Conservation (phyloP, 164 flowering plant species). For the Santalum album region DNA sequence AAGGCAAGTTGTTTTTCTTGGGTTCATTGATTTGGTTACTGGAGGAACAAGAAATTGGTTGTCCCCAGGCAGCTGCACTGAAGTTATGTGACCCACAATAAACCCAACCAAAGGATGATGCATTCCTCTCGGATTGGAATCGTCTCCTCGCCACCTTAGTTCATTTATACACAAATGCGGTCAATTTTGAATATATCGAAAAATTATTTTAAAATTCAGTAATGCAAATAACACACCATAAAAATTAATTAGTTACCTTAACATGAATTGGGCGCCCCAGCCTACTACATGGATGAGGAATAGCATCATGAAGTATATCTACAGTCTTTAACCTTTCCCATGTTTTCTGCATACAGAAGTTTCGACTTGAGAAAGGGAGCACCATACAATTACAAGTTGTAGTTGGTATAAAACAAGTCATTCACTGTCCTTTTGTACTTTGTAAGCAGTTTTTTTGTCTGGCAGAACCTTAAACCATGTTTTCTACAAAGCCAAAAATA, state of each 20-base stretch:
- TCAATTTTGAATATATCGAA: too few relatives aligned
- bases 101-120: constrained; percentile 79
- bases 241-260: constrained; percentile 67
- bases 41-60: constrained; percentile 27
- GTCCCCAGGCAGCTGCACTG: constrained; percentile 95
- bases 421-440: too few relatives aligned
- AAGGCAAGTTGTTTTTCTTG: constrained; percentile 13
- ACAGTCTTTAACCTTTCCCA: constrained; percentile 62
- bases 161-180: too few relatives aligned
- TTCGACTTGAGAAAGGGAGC: too few relatives aligned
- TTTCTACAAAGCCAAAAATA: too few relatives aligned
- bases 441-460: too few relatives aligned
- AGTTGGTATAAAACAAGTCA: too few relatives aligned
- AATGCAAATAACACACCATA: too few relatives aligned
- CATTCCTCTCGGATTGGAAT: constrained; percentile 38
- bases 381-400: too few relatives aligned
- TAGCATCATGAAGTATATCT: constrained; percentile 62
- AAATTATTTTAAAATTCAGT: too few relatives aligned
- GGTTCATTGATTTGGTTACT: constrained; percentile 13
- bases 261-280: constrained; percentile 77
- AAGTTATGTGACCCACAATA: constrained; percentile 93
- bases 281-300: constrained; percentile 65
- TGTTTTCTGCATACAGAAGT: constrained; percentile 72
- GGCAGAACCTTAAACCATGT: too few relatives aligned
- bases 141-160: constrained; percentile 78